Base-by-base conservation (phyloP, 352 stramenopile species). In the Pythium aristosporum region DNA sequence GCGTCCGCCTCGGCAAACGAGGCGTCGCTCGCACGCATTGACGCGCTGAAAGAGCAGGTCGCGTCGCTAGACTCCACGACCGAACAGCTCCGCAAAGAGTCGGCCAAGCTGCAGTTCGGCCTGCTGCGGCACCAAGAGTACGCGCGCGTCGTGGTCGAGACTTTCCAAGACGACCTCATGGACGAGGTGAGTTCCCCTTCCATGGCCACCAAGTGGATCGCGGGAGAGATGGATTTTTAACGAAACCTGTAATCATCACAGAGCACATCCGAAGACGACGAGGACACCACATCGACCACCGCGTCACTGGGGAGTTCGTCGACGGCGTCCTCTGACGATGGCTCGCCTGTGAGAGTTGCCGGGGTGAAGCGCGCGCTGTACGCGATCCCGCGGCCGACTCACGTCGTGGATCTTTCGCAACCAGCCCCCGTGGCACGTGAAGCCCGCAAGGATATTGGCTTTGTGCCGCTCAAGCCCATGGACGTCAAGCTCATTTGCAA, bases 391-490 rank as follows among this genome's bases (percentile, higher is more conserved):
- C 63, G 47, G 3, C 75, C 80, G 3, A 86, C 72, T 0, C 59
- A 76, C 21, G 50, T 78, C 6, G 65, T 67, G 13, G 56, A 72
- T 16, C 65, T 68, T 0, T 67, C 66, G 7, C 68, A 69, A 16
- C 76, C 73, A 5, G 66, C 67, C 6, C 65, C 71, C 1, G 50
- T 85, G 34, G 68, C 62, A 3, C 49, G 76, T 5, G 63, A 70
- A 7, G 75, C 71, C 37, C 61, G 68, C n/a, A 83, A 79, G 36
- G 67, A 85, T 18, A 67, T 88, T 37, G 76, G 77, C 0, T 88
- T 80, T 68, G 73, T 71, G 36, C 70, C 74, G 15, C 58, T 88
- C 23, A 65, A 61, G 12, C 69, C 74, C 15, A 61, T 47, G 8
- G 68, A 75, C 23, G 69, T 74, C 8, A 72, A 73, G 23, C 21